Percentiles rank a stretch among this genome's conserved stretches.
Conservation (phyloP, 179 eudicot genomes). For the Silene noctiflora region DNA sequence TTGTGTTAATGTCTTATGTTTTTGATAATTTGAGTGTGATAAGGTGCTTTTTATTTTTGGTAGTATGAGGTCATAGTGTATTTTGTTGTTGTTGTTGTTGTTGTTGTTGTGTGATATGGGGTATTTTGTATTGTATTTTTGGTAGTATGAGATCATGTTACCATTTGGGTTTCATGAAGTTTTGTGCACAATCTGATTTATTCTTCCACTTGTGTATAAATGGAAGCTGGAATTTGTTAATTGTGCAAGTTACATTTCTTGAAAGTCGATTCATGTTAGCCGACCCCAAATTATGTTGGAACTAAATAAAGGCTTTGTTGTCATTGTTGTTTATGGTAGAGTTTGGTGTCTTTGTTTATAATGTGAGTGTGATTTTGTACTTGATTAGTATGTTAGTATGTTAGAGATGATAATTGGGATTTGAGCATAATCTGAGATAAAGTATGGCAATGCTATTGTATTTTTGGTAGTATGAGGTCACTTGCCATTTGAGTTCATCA, state of each 20-base stretch:
- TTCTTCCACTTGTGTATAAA: background rate
- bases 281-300: background rate
- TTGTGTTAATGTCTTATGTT: background rate
- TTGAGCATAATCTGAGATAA: background rate
- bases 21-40: background rate
- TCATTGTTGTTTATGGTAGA: background rate
- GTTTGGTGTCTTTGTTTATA: constrained; percentile 2
- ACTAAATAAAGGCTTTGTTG: too few relatives aligned
- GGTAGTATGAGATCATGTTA: background rate
- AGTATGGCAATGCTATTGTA: background rate
- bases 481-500: constrained; percentile 12
- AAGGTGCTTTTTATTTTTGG: constrained; percentile 12
- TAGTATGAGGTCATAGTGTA: background rate
- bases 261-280: background rate
- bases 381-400: background rate
- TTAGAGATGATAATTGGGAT: background rate
- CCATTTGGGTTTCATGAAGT: constrained; percentile 9
- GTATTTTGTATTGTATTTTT: constrained; percentile 15
- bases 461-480: constrained; percentile 10
- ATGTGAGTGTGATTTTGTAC: constrained; percentile 12
- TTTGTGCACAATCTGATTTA: constrained; percentile 8
- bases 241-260: background rate
- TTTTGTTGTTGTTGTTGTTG: too few relatives aligned
- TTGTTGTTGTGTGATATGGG: too few relatives aligned
- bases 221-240: background rate